Base-by-base conservation (phyloP, 768 basidiomycete genomes). In the Calocybe gangraenosa region DNA sequence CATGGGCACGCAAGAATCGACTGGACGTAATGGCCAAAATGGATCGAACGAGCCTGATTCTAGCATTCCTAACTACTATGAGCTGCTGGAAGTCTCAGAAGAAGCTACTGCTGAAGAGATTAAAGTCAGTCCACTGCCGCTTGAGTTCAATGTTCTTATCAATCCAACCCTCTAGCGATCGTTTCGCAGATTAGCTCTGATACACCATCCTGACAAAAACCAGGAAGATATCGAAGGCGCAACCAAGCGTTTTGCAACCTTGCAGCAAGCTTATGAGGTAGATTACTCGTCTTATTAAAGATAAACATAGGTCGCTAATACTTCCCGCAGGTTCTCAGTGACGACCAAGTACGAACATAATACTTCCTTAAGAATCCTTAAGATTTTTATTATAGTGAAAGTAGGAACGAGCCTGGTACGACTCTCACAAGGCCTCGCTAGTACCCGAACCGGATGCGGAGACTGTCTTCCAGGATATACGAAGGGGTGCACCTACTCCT, bases 361-460 rank as follows among this genome's bases (percentile, higher is more conserved):
- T 36, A 35, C 41, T 14, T 10, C 30, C 21, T 23, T 21, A 5
- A 15, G 21, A 18, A 41, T 43, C 19, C 31, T 33, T 48, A 40
- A 48, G 46, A 40, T 58, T 37, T 61, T 50, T 42, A 46, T 44
- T 50, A 51, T 48, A 32, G 41, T 46, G 46, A 62, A 73, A 77
- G 70, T 79, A 95, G 88, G 95, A 98, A 74, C 75, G 96, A 55
- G 93, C 96, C 35, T 99, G 93, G 90, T 99, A 99, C 64, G 96
- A 99, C 65, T 82, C 82, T 3, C 95, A 98, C 62, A 82, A 84
- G 47, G 82, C 86, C 21, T 86, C 87, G 19, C 73, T 92, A 6
- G 69, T 73, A 14, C 87, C 87, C 2, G 87, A 88, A 56, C 80
- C 90, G 33, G 94, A 94, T 61, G 88, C 87, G 35, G 82, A 86